Evolutionary conservation across 805 yeast species (phyloP).

Genomic region (Candida orba): DNA sequence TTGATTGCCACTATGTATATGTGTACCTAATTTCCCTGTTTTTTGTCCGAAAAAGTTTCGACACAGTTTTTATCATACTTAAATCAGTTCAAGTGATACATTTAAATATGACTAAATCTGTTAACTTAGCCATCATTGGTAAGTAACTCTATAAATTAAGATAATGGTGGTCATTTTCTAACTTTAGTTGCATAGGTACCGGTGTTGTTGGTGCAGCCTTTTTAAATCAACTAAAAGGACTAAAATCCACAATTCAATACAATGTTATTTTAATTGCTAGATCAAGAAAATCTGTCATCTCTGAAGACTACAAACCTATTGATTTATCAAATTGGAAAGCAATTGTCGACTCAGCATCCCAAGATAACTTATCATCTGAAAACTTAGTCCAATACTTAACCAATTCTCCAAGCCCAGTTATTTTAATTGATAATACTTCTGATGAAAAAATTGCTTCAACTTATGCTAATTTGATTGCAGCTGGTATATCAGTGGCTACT

Average conservation of each 20-base stretch:
- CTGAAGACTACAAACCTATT: slow-evolving; percentile 65
- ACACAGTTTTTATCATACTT: too few species aligned
- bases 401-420: slow-evolving; percentile 64
- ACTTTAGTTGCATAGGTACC: slow-evolving; percentile 40
- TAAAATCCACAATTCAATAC: slow-evolving; percentile 55
- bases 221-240: slow-evolving; percentile 64
- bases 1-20: too few species aligned
- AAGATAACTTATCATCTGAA: slow-evolving; percentile 42
- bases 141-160: slow-evolving; percentile 10
- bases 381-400: slow-evolving; percentile 58
- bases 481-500: slow-evolving; percentile 89
- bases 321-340: slow-evolving; percentile 54
- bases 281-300: slow-evolving; percentile 59
- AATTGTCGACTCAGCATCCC: slow-evolving; percentile 36
- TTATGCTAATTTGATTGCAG: slow-evolving; percentile 66
- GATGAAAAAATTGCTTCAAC: slow-evolving; percentile 66
- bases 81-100: too few species aligned
- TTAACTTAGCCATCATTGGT: slow-evolving; percentile 69
- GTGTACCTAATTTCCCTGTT: too few species aligned
- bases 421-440: slow-evolving; percentile 92
- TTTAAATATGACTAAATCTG: slow-evolving; percentile 39
- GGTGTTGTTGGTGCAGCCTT: slow-evolving; percentile 96
- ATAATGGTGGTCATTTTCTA: too few species aligned
- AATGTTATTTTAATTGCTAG: slow-evolving; percentile 79
- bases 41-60: too few species aligned